Base-by-base conservation (phyloP, 257 asterid genomes). In the Capsicum chinense region DNA sequence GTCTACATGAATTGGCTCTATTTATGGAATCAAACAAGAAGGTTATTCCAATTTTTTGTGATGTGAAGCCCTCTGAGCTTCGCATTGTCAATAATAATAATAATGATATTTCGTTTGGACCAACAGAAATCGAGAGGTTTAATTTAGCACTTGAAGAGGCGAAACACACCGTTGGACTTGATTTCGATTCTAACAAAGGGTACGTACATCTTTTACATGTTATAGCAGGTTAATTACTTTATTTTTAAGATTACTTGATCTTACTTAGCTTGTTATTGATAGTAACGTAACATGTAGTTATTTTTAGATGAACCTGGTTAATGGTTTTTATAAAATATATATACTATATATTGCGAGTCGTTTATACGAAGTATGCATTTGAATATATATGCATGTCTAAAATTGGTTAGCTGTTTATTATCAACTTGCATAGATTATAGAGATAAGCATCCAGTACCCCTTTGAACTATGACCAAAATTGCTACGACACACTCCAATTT, bases 1-100 rank as follows among this genome's bases (percentile, higher is more conserved):
- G 94, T n/a, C 88, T 92, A 11, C 92, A 90, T 16, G 94, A 92
- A 64, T 79, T 92, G 85, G 90, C 93, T 4, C 85, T 85, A 48
- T 88, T 92, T 73, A 82, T 79, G 58, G 93, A 92, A 67, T 59
- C 86, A 5, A 89, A 86, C 79, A 91, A 88, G 87, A 90, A 87
- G 78, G 66, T 89, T 3, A 85, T 91, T 9, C 93, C 94, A 5
- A 87, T 91, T 9, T 91, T 91, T 35, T 90, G 92, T 3, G 93
- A 91, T 42, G 86, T 90, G 11, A 90, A 92, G 85, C 94, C 94
- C 0, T 89, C 94, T 5, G 80, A 90, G 12, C 92, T 92, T 63
- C 58, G 63, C 4, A 90, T 87, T 16, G 58, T 62, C 26, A 60
- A 85, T 3, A 21, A 80, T 6, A 69, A 85, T 3, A 21, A 80